Evolutionary conservation across 306 rosid species (phyloP).

Genomic region (Ormosia semicastrata): DNA sequence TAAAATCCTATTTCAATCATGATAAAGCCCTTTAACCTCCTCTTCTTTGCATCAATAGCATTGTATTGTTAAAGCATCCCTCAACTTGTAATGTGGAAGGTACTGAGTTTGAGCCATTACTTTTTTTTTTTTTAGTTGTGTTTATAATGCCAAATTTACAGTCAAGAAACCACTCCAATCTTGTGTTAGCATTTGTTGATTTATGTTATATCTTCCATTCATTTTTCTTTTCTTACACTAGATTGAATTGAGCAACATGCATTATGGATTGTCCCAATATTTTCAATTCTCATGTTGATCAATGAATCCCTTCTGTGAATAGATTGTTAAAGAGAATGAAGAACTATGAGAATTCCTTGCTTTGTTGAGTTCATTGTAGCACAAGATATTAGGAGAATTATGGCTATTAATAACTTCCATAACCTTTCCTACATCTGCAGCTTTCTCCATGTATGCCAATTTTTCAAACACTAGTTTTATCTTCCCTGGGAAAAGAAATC

Average conservation of each 20-base stretch:
- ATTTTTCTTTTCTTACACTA: neutral
- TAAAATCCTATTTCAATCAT: neutral
- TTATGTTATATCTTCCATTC: neutral
- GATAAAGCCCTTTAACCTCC: neutral
- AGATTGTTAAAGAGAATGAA: conserved; percentile 80
- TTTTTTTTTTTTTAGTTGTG: neutral
- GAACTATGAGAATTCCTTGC: conserved; percentile 71
- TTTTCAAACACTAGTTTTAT: conserved; percentile 38
- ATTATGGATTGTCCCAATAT: neutral
- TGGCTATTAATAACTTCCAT: conserved; percentile 25
- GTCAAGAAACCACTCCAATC: neutral
- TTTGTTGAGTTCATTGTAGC: conserved; percentile 60
- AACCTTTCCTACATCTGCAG: conserved; percentile 28
- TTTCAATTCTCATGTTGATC: conserved; percentile 17
- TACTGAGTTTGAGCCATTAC: neutral
- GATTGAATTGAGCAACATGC: conserved; percentile 16
- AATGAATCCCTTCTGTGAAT: conserved; percentile 29
- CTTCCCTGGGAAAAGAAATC: conserved; percentile 31
- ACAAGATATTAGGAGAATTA: conserved; percentile 17
- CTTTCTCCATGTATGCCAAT: conserved; percentile 35
- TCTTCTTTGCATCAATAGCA: neutral
- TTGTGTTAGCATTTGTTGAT: neutral
- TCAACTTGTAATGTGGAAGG: neutral
- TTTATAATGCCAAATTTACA: neutral
- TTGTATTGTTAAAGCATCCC: neutral